Percentiles rank a stretch among this genome's conserved stretches.
Evolutionary conservation across 163 green algal species (phyloP).

Genomic region (Chlamydomonas reinhardtii): DNA sequence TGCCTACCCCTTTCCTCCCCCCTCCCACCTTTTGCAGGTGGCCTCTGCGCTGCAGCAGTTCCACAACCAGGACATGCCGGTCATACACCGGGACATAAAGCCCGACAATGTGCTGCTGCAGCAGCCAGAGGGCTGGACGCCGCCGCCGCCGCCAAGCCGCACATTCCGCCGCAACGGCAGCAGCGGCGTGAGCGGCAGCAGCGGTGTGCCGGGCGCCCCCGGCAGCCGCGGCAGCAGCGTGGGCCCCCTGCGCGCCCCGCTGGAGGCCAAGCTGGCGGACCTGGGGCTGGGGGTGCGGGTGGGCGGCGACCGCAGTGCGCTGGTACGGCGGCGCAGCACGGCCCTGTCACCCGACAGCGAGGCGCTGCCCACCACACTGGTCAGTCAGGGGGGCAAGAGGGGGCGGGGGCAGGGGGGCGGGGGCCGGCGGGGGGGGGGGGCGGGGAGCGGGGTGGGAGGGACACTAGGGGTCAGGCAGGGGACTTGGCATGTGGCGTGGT

Average conservation of each 20-base stretch:
- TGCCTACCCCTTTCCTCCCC: background rate
- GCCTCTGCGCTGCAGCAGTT: constrained; percentile 12
- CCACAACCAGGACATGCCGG: constrained; percentile 24
- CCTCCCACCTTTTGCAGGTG: background rate
- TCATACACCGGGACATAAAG: constrained; percentile 49
- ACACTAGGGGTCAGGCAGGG: too few species aligned
- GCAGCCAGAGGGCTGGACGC: background rate
- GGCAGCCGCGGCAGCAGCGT: constrained; percentile 5
- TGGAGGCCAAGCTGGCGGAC: constrained; percentile 42
- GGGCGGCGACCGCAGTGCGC: background rate
- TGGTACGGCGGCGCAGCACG: constrained; percentile 16
- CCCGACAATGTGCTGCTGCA: constrained; percentile 38
- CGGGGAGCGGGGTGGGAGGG: too few species aligned
- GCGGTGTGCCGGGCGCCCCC: background rate
- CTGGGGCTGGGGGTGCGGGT: constrained; percentile 32
- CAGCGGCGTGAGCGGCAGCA: background rate
- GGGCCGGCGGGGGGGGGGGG: too few species aligned
- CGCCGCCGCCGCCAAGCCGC: background rate
- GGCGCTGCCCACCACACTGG: background rate
- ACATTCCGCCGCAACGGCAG: background rate
- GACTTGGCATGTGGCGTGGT: too few species aligned
- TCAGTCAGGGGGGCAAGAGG: too few species aligned
- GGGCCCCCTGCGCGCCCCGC: background rate
- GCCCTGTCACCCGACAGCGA: background rate
- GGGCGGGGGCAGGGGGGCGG: too few species aligned